A percentile compares a stretch with the other conserved stretches of the same genome.
phyloP scores from a whole-genome alignment of 768 basidiomycete species.

The Plicaturopsis crispa region DNA sequence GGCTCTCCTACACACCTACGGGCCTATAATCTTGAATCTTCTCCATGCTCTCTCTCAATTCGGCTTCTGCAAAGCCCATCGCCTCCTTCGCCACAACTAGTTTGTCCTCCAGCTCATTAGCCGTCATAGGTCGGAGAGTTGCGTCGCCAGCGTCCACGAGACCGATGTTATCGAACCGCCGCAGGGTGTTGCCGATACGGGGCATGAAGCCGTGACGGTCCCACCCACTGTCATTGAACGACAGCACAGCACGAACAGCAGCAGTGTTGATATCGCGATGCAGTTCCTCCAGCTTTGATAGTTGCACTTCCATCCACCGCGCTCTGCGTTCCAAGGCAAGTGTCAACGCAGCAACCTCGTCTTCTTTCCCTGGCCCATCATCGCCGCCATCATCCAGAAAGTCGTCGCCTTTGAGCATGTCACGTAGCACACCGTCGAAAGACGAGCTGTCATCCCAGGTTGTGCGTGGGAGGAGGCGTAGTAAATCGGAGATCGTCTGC shows the following conservation, averaged over 20 bases:
- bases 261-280: conserved; percentile 89
- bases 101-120: conserved; percentile 71
- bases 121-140: conserved; percentile 43
- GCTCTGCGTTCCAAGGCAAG: conserved; percentile 83
- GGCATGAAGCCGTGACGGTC: conserved; percentile 65
- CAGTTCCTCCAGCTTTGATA: conserved; percentile 82
- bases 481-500: conserved; percentile 81
- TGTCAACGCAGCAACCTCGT: conserved; percentile 80
- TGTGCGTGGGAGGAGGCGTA: conserved; percentile 78
- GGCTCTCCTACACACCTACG: conserved; percentile 30
- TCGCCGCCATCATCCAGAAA: conserved; percentile 72
- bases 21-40: conserved; percentile 51
- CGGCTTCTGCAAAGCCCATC: conserved; percentile 63
- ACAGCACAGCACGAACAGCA: conserved; percentile 72
- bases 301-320: conserved; percentile 88
- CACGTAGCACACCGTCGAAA: conserved; percentile 77
- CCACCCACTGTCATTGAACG: conserved; percentile 85
- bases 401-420: conserved; percentile 86
- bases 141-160: conserved; percentile 40
- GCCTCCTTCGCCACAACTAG: conserved; percentile 63
- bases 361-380: conserved; percentile 59
- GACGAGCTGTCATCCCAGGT: conserved; percentile 90
- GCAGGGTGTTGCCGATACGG: conserved; percentile 58
- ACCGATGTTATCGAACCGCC: conserved; percentile 62
- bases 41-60: conserved; percentile 70